phyloP scores from a whole-genome alignment of 2,329 filamentous ascomycete species.

The Proliferodiscus dingleyae region DNA sequence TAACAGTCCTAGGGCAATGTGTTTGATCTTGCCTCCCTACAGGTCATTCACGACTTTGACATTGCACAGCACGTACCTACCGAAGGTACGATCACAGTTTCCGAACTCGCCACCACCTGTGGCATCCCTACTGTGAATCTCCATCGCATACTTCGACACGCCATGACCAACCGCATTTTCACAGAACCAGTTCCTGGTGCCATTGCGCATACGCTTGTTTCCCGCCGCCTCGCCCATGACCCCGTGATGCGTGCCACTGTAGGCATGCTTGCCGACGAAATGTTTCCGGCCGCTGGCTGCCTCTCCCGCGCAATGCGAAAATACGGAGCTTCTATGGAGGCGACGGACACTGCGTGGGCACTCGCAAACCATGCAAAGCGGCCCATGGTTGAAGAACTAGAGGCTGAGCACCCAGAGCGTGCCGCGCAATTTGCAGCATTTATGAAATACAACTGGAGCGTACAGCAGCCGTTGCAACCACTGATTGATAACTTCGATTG shows the following conservation, averaged over 20 bases:
- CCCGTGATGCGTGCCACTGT: constrained; percentile 31
- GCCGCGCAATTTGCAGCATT: constrained; percentile 18
- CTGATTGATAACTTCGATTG: constrained; percentile 25
- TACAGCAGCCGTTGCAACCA: constrained; percentile 10
- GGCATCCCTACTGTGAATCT: constrained; percentile 34
- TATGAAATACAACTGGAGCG: background rate
- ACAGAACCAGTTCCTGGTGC: constrained; percentile 34
- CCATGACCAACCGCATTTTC: constrained; percentile 50
- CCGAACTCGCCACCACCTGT: constrained; percentile 33
- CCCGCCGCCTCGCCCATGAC: constrained; percentile 36
- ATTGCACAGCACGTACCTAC: constrained; percentile 39
- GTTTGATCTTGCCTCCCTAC: constrained; percentile 3
- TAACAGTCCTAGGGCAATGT: background rate
- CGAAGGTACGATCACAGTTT: constrained; percentile 39
- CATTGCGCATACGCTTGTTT: constrained; percentile 36
- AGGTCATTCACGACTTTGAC: constrained; percentile 12
- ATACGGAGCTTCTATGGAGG: background rate
- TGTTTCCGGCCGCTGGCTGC: constrained; percentile 10
- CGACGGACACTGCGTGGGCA: background rate
- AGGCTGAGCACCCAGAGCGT: background rate
- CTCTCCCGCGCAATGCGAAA: constrained; percentile 14
- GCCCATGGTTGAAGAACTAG: background rate
- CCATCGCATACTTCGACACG: constrained; percentile 46
- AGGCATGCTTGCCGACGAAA: constrained; percentile 29
- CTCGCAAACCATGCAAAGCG: background rate